Conservation (phyloP, 305 asterid genomes). For the Lippia alba region DNA sequence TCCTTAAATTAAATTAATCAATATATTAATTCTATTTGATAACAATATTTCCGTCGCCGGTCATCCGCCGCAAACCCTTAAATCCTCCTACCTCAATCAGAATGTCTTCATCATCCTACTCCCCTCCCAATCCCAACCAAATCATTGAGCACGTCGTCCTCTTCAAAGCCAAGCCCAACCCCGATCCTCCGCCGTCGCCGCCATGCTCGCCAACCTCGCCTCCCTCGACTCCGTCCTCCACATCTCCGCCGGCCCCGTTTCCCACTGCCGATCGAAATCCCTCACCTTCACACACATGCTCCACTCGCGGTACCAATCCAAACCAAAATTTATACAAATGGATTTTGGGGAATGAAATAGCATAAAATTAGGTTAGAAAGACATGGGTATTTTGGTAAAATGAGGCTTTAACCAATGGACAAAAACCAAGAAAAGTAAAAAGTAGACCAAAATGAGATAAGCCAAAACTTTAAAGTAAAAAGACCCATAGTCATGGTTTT, state of each 20-base stretch:
- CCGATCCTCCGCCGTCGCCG: slow-evolving; percentile 49
- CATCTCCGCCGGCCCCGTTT: slow-evolving; percentile 62
- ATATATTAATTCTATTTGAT: no score
- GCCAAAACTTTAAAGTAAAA: no score
- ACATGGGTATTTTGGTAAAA: no score
- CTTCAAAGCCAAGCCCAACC: slow-evolving; percentile 59
- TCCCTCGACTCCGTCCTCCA: slow-evolving; percentile 62
- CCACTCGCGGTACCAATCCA: slow-evolving; percentile 65
- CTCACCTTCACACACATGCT: slow-evolving; percentile 74
- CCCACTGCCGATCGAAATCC: slow-evolving; percentile 48
- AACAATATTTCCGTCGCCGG: slow-evolving; percentile 9
- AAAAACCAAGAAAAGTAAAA: no score
- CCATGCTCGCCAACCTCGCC: slow-evolving; percentile 61
- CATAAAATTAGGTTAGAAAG: no score
- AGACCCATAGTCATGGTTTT: no score
- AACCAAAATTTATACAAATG: no score
- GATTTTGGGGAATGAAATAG: no score
- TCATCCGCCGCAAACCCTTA: slow-evolving; percentile 10
- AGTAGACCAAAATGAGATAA: no score
- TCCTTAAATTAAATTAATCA: no score
- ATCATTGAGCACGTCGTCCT: slow-evolving; percentile 78
- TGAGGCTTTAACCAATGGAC: no score
- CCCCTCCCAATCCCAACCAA: slow-evolving; percentile 34
- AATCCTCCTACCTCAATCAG: slow-evolving; percentile 35
- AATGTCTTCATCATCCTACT: slow-evolving; percentile 55